Percentiles rank a stretch among this genome's conserved stretches.
These are phyloP conservation scores for Calonectria ilicicola DNA, from an alignment of 2,329 filamentous ascomycete genomes.

Conservation along the genomic window DNA sequence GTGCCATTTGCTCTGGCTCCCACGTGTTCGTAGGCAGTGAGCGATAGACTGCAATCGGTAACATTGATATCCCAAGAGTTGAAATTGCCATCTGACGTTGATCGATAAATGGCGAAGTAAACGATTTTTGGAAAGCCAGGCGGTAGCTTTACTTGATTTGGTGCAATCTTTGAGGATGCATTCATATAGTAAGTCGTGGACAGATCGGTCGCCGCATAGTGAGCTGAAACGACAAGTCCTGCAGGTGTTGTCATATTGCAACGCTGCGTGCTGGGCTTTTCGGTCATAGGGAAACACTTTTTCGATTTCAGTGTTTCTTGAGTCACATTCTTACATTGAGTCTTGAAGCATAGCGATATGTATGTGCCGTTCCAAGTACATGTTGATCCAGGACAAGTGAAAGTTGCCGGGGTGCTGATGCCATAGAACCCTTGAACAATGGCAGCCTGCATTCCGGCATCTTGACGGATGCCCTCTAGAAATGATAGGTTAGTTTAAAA, in stretches of 20 bases:
- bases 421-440: conserved; percentile 23
- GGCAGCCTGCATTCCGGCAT: conserved; percentile 20
- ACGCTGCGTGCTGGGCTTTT: not conserved
- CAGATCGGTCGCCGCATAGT: not conserved
- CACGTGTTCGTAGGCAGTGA: conserved; percentile 11
- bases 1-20: conserved; percentile 20
- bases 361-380: conserved; percentile 16
- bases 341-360: conserved; percentile 21
- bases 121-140: not conserved
- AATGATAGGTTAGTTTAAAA: not conserved
- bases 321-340: conserved; percentile 19
- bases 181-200: conserved; percentile 16
- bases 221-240: conserved; percentile 9
- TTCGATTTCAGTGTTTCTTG: not conserved
- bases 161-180: not conserved
- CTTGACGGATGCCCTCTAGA: not conserved
- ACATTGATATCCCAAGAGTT: conserved; percentile 4
- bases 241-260: conserved; percentile 27
- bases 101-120: conserved; percentile 19
- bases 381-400: conserved; percentile 17
- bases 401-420: not conserved
- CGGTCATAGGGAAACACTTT: not conserved
- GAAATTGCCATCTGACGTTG: conserved; percentile 18
- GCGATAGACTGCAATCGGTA: conserved; percentile 14
- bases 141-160: not conserved